Evolutionary conservation across 441 rosid genomes (phyloP), one percentile per base, ranked within the genome.

Genomic region (Gossypium gossypioides): DNA sequence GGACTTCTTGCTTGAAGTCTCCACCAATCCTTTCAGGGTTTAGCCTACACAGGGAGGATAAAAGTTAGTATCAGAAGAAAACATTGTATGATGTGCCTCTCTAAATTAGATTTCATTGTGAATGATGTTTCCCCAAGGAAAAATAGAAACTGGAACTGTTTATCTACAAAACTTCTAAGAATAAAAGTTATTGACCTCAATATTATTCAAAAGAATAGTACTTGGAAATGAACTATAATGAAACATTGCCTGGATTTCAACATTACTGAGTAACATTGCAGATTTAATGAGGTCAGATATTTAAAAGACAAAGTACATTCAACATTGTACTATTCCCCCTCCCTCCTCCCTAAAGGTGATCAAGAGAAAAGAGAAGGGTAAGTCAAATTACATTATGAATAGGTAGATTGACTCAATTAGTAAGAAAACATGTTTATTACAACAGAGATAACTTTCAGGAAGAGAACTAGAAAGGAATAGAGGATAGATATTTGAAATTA

Each of bases 1-100:
- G 98, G 76, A 90, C 82, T 83, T 94, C 97, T 86, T 94, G 85
- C 85, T 87, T 90, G 82, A 91, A 91, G 80, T 94, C 97, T 74
- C 96, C 97, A 52, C 93, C 96, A 73, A 90, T 87, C 79, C 98
- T 85, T 77, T 94, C 98, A 42, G 98, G 97, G 81, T 94, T 94
- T 72, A 94, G 71, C 83, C 98, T 94, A 73, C 54, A 73, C 6
- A 64, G 25, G 67, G 46, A 70, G 40, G 63, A 75, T 2, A 70
- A 48, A 71, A 58, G 63, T 77, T 16, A 18, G 51, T 27, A 51
- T 16, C 27, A 29, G 46, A 68, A 51, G 18, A 68, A 13, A 22
- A 12, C 65, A n/a, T 50, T 16, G 7, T 0, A 72, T 2, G 19
- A 61, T 61, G 48, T 12, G 19, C 59, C 46, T 51, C 6, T 27